Evolutionary conservation across 2,329 filamentous ascomycete species (phyloP).

Genomic region (Fusarium coffeatum): DNA sequence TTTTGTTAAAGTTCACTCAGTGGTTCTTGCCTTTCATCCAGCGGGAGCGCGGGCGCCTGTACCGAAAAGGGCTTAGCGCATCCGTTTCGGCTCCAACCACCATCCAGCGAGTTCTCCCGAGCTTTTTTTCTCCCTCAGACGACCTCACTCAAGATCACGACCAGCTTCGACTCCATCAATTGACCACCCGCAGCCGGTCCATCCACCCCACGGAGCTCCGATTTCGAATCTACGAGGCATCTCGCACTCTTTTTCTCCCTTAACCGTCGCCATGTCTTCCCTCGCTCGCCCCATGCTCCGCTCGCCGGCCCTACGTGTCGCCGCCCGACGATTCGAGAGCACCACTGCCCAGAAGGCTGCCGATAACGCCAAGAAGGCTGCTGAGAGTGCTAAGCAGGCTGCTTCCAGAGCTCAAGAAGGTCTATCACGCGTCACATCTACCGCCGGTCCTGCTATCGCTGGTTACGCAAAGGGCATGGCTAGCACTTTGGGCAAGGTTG

Average conservation of each 20-base stretch:
- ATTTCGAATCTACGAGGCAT: conserved; percentile 43
- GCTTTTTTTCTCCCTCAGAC: conserved; percentile 60
- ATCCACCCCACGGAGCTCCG: conserved; percentile 45
- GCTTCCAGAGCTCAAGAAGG: conserved; percentile 80
- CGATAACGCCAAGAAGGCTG: conserved; percentile 54
- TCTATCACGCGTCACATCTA: conserved; percentile 81
- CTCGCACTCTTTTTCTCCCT: conserved; percentile 37
- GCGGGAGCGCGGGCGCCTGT: conserved; percentile 19
- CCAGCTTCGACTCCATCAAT: conserved; percentile 51
- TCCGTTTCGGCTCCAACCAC: conserved; percentile 43
- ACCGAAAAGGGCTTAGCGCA: conserved; percentile 50
- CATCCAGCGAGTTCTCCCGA: conserved; percentile 59
- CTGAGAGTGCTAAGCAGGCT: conserved; percentile 50
- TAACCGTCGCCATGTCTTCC: conserved; percentile 50
- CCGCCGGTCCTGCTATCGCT: conserved; percentile 79
- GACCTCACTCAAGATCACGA: conserved; percentile 46
- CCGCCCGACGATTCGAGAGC: conserved; percentile 71
- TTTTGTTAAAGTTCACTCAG: not conserved
- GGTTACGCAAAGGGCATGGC: conserved; percentile 76
- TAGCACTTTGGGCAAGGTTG: conserved; percentile 78
- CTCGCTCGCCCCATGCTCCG: conserved; percentile 60
- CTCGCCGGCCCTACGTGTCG: conserved; percentile 59
- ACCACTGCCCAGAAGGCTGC: conserved; percentile 62
- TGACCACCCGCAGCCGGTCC: conserved; percentile 49
- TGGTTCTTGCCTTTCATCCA: conserved; percentile 36